Base-by-base conservation (phyloP, 345 rosid species). In the Microcos paniculata region DNA sequence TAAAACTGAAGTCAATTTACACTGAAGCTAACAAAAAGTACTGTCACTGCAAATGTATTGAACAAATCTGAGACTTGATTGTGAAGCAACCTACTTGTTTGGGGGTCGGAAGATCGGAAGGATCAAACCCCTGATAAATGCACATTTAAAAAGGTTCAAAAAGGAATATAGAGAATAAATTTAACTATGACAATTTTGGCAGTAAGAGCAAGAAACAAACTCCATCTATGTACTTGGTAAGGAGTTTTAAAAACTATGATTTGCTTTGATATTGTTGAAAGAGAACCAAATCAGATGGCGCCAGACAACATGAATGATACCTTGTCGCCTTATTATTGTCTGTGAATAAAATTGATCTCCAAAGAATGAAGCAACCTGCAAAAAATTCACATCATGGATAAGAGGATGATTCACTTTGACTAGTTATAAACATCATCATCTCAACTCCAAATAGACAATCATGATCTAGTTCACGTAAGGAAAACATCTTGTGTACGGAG, bases 311-410 rank as follows among this genome's bases (percentile, higher is more conserved):
- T 35, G 12, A 63, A 63, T 63, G 69, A 38, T 38, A 63, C 48
- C 69, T 38, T 10, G 16, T 11, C 49, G n/a, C 26, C 21, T 63
- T 38, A 63, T 63, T 63, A 14, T 35, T n/a, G 49, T 30, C 65
- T 3, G 71, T 45, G 46, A 19, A 26, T 24, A 45, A 26, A 45
- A n/a, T 23, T 63, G 69, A 38, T 35, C 46, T 19, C 16, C 49
- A 63, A 63, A 63, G 28, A 63, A 38, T 63, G 28, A 63, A 63
- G 69, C 26, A 21, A 11, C 30, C 69, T 63, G 69, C 69, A 63
- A 0, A 18, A 66, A 35, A 35, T 38, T 1, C 48, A 38, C 48
- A 63, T n/a, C 69, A 63, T 4, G 69, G 6, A 63, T 63, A 19
- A 38, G 28, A n/a, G 23, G 48, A 38, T 63, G 8, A 2, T 1